Evolutionary conservation across 768 basidiomycete genomes (phyloP).

Genomic region (Mycena capillaripes): DNA sequence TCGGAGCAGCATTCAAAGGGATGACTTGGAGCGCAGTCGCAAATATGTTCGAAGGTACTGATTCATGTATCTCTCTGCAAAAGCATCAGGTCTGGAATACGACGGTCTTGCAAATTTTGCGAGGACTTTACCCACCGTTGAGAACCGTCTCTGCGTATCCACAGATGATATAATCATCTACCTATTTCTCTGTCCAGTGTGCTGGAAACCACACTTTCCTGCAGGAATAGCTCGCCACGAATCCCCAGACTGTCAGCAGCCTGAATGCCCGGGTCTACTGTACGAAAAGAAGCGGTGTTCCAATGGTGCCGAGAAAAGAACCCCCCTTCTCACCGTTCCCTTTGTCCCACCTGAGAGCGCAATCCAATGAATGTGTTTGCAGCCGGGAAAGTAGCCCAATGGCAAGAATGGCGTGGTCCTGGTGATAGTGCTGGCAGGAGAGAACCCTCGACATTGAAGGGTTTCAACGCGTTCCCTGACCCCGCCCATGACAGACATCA

Average conservation of each 20-base stretch:
- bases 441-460: conserved; percentile 26
- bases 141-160: conserved; percentile 37
- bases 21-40: conserved; percentile 30
- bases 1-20: conserved; percentile 33
- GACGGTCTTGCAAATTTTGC: conserved; percentile 36
- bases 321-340: background rate
- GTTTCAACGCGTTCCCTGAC: conserved; percentile 24
- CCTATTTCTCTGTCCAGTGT: conserved; percentile 34
- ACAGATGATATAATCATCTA: conserved; percentile 35
- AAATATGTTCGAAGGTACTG: conserved; percentile 24
- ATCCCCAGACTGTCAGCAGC: background rate
- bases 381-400: conserved; percentile 43
- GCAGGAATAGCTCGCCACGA: background rate
- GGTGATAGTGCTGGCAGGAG: conserved; percentile 34
- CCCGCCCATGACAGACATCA: too few species aligned
- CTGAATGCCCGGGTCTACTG: background rate
- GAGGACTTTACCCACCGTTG: conserved; percentile 35
- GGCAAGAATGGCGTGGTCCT: conserved; percentile 40
- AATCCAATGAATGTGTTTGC: conserved; percentile 35
- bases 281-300: background rate
- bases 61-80: background rate
- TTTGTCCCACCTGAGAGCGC: background rate
- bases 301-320: background rate
- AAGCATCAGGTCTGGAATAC: background rate
- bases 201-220: conserved; percentile 40